Evolutionary conservation across 371 early-diverging fungal species (phyloP).

Genomic region (Apophysomyces trapeziformis): DNA sequence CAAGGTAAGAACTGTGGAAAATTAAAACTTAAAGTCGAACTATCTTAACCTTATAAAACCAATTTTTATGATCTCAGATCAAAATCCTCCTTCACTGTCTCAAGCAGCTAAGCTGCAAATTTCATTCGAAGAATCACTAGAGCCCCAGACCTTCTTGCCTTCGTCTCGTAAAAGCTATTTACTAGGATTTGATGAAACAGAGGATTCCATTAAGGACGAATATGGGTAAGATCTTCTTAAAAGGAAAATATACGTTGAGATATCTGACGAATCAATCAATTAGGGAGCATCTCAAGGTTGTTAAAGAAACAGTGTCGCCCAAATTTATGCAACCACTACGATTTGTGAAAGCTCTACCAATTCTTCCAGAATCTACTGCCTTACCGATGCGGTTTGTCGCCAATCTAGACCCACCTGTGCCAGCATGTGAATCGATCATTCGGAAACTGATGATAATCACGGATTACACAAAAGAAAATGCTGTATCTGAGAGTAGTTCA

Average conservation of each 20-base stretch:
- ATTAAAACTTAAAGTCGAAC: not conserved
- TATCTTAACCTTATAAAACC: no score
- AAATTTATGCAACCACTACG: constrained; percentile 34
- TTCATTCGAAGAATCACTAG: constrained; percentile 42
- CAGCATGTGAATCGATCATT: constrained; percentile 35
- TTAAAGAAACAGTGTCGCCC: constrained; percentile 33
- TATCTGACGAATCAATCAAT: not conserved
- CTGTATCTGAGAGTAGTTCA: not conserved
- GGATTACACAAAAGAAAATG: constrained; percentile 26
- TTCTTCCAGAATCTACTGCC: constrained; percentile 23
- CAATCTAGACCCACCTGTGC: constrained; percentile 43
- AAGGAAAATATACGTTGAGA: not conserved
- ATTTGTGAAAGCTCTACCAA: constrained; percentile 34
- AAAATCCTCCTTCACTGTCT: constrained; percentile 22
- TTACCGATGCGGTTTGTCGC: constrained; percentile 49
- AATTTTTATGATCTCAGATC: not conserved
- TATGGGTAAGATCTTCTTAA: constrained; percentile 19
- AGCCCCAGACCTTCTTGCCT: constrained; percentile 33
- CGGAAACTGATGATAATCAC: constrained; percentile 37
- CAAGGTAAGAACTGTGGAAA: constrained; percentile 32
- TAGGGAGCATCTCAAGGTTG: constrained; percentile 35
- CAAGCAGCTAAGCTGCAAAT: constrained; percentile 31
- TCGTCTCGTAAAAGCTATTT: constrained; percentile 29
- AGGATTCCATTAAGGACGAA: constrained; percentile 27
- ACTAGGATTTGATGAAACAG: constrained; percentile 37